Base-by-base conservation (phyloP, 805 yeast genomes). In the Hanseniaspora occidentalis region DNA sequence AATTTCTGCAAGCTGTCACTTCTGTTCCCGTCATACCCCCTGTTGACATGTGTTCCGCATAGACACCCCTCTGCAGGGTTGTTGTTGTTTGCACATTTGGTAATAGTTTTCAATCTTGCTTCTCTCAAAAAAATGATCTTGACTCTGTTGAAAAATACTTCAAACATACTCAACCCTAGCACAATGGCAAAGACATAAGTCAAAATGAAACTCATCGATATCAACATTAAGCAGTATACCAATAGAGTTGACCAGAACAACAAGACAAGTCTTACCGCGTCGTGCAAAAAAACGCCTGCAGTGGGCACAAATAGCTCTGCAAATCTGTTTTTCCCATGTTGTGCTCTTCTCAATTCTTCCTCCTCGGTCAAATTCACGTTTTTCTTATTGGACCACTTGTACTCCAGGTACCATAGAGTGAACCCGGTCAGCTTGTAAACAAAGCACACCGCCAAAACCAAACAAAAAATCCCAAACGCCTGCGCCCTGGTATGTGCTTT, bases 151-250 rank as follows among this genome's bases (percentile, higher is more conserved):
- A 79, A 79, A 50, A 74, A 70, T 35, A 81, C 73, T 50, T 81
- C 83, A 27, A 84, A 84, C 42, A 79, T 61, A 1, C 86, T 70
- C 44, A 79, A 61, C 9, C 94, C 94, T 14, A 77, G 50, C 14
- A 78, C 73, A 23, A 79, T 77, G 2, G 84, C 89, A 59, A 82
- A 82, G 57, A 82, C 78, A 48, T 82, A 82, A 0, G 75, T 60
- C 36, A 79, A 48, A 7, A 79, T 70, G 53, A 66, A 81, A 31
- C 80, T 66, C 94, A 82, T 82, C 5, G 81, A 80, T 13, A 77
- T 86, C 61, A 82, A 67, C 94, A 82, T 82, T 50, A 82, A 59
- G 26, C 79, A 79, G 53, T 77, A 82, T 10, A 81, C 78, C 37
- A 82, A 53, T 67, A 80, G 64, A 17, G 82, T 79, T 2, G 82